A percentile compares a stretch with the other conserved stretches of the same genome.
Evolutionary conservation across 2,329 filamentous ascomycete species (phyloP).

Genomic region (Colletotrichum musicola): DNA sequence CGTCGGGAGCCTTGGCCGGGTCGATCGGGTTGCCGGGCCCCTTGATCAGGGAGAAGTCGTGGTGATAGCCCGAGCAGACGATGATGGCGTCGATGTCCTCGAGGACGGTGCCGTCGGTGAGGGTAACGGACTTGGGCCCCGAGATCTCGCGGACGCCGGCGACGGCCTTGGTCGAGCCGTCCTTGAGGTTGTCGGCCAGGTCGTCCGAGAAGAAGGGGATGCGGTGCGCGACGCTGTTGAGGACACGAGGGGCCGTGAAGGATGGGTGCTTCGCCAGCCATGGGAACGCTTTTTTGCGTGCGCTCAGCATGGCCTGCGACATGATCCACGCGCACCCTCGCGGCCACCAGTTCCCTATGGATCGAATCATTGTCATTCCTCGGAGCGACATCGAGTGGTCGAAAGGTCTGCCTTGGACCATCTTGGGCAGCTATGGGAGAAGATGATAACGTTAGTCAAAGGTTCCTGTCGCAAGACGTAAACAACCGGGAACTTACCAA

Average conservation of each 20-base stretch:
- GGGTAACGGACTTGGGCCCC: conserved; percentile 45
- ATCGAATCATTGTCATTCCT: conserved; percentile 10
- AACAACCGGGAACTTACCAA: conserved; percentile 6
- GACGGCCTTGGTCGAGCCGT: conserved; percentile 45
- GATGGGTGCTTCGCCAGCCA: conserved; percentile 33
- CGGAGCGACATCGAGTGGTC: conserved; percentile 30
- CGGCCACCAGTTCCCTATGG: conserved; percentile 13
- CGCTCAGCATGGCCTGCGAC: conserved; percentile 2
- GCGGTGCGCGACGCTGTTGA: conserved; percentile 41
- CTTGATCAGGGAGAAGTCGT: conserved; percentile 46
- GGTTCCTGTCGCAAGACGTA: neutral
- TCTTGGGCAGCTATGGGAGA: conserved; percentile 14
- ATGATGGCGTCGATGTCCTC: conserved; percentile 51
- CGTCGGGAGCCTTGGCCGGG: conserved; percentile 44
- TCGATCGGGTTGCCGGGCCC: conserved; percentile 46
- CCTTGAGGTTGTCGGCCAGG: conserved; percentile 45
- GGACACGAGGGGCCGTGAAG: conserved; percentile 9
- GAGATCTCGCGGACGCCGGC: conserved; percentile 45
- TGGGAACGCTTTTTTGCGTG: conserved; percentile 23
- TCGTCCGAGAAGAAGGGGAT: conserved; percentile 46
- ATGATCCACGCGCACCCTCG: conserved; percentile 5
- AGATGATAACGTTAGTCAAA: neutral
- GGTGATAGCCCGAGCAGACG: conserved; percentile 49
- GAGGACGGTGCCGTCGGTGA: conserved; percentile 48
- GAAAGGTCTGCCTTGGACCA: conserved; percentile 24